A percentile compares a stretch with the other conserved stretches of the same genome.
These are phyloP conservation scores for Eutrema japonicum DNA, from an alignment of 345 rosid genomes.

Conservation along the genomic window DNA sequence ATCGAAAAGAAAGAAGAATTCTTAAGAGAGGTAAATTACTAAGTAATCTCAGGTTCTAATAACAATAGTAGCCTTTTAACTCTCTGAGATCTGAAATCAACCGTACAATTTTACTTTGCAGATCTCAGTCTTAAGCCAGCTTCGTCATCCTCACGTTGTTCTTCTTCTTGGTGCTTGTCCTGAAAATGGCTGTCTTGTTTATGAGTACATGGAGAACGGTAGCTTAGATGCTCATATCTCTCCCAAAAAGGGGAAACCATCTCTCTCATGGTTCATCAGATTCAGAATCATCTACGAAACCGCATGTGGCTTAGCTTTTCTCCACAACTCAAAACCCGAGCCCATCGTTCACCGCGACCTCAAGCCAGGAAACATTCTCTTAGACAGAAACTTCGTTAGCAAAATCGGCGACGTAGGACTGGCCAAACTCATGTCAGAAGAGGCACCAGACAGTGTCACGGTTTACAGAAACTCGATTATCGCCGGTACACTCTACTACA, in stretches of 20 bases:
- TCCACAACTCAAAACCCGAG: conserved; percentile 91
- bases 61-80: conserved; percentile 11
- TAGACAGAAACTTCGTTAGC: conserved; percentile 75
- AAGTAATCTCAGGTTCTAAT: not conserved
- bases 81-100: conserved; percentile 4
- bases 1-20: conserved; percentile 72
- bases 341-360: conserved; percentile 87
- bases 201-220: conserved; percentile 88
- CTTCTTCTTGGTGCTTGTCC: conserved; percentile 93
- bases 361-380: conserved; percentile 79
- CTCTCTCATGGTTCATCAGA: conserved; percentile 84
- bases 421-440: conserved; percentile 79
- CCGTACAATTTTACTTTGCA: conserved; percentile 41
- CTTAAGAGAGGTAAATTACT: conserved; percentile 67
- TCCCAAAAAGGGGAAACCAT: conserved; percentile 57
- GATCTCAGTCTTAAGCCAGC: conserved; percentile 87
- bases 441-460: conserved; percentile 70
- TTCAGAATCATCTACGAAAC: conserved; percentile 76
- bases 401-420: conserved; percentile 91
- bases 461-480: conserved; percentile 66
- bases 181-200: conserved; percentile 73
- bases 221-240: conserved; percentile 69
- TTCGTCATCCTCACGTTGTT: conserved; percentile 76
- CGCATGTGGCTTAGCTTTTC: conserved; percentile 82
- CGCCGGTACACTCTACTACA: conserved; percentile 80